Base-by-base conservation (phyloP, 1,284 basidiomycete species). In the Neolentinus lepideus region DNA sequence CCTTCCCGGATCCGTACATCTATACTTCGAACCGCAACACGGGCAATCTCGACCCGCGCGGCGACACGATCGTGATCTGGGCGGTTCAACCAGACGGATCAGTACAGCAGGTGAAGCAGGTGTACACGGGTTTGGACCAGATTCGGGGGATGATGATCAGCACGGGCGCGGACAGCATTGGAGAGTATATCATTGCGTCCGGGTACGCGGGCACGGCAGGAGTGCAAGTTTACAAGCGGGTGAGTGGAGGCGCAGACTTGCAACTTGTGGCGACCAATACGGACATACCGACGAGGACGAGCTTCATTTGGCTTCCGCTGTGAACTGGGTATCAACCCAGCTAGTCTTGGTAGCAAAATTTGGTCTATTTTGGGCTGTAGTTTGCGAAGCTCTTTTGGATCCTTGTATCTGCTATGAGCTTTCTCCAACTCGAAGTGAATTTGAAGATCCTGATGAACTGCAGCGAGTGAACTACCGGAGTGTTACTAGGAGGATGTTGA, bases 81-180 rank as follows among this genome's bases (percentile, higher is more conserved):
- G 58, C 58, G 22, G 48, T 67, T 54, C 58, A 63, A 54, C 63
- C 65, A 3, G 45, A 59, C 56, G 64, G 68, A 38, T 54, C 57
- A 57, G 29, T 61, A 11, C 19, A 67, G 16, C 67, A 83, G 36
- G 65, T 80, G 16, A 73, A 71, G 19, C 79, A 83, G 55, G 76
- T 85, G 29, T 84, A 75, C 63, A 86, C 84, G 0, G 81, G 83
- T n/a, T 67, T 87, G 51, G 69, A 81, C 57, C 81, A 84, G 64
- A 76, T 85, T 53, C 73, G 84, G 26, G 83, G 82, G 2, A 84
- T 86, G 79, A 71, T 76, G 64, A 72, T 85, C 52, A 80, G 82
- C 6, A 77, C 78, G 3, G 74, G 74, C 6, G 77, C 81, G 54
- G 66, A 69, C 45, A 21, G 47, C n/a, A 22, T 12, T 14, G 47